phyloP scores from a whole-genome alignment of 805 yeast genomes.

The Starmerella khaoyaiensis region DNA sequence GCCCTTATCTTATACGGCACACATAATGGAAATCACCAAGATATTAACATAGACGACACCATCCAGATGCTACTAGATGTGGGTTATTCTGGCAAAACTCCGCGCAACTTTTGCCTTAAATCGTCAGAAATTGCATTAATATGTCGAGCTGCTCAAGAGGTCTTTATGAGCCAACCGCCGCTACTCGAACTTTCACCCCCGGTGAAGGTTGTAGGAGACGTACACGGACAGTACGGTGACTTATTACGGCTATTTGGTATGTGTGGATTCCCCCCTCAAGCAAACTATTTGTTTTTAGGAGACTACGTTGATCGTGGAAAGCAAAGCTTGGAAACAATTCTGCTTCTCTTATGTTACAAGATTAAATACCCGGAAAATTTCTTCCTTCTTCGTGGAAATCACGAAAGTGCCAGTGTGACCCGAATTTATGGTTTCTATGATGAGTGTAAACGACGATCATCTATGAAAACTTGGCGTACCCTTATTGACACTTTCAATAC shows the following conservation, averaged over 20 bases:
- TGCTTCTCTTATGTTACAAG: conserved; percentile 78
- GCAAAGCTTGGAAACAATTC: conserved; percentile 84
- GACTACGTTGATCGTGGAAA: conserved; percentile 98
- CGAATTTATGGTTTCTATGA: conserved; percentile 95
- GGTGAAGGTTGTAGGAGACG: conserved; percentile 82
- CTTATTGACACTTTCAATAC: conserved; percentile 93
- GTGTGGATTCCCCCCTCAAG: conserved; percentile 93
- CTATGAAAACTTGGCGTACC: conserved; percentile 83
- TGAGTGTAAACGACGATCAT: conserved; percentile 90
- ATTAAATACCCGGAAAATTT: conserved; percentile 95
- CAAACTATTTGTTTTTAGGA: conserved; percentile 85
- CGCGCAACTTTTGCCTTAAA: conserved; percentile 73
- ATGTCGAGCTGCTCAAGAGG: conserved; percentile 78
- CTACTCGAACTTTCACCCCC: conserved; percentile 76
- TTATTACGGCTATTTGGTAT: conserved; percentile 79
- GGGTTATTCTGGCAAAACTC: conserved; percentile 88
- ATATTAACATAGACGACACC: conserved; percentile 62
- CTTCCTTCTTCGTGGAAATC: conserved; percentile 85
- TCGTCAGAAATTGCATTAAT: conserved; percentile 78
- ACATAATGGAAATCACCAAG: conserved; percentile 13
- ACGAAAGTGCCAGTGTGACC: conserved; percentile 94
- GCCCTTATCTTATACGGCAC: conserved; percentile 27
- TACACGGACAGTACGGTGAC: conserved; percentile 94
- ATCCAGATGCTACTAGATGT: conserved; percentile 89
- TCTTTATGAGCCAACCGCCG: conserved; percentile 81